Base-by-base conservation (phyloP, 2,329 filamentous ascomycete species). In the Ilyonectria robusta region DNA sequence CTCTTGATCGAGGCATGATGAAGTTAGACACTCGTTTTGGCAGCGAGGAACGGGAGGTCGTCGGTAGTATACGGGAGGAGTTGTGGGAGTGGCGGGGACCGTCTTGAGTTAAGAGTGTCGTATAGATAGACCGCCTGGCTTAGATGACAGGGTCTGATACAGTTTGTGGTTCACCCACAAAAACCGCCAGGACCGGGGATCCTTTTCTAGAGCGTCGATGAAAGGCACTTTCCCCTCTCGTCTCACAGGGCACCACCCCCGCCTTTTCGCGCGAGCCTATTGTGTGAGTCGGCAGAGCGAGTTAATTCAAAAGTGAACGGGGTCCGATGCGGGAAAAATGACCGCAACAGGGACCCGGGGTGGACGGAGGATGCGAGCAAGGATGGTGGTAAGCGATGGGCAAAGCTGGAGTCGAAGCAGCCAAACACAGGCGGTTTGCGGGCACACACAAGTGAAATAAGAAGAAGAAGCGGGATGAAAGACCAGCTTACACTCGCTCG, bases 141-240 rank as follows among this genome's bases (percentile, higher is more conserved):
- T 69, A 57, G 46, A 64, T 62, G 67, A 75, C 74, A 76, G 74
- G 71, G 74, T 76, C 74, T 76, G 74, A 75, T 68, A 73, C 72
- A 70, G 62, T 65, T 75, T 57, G 71, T 60, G 74, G 72, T 74
- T 75, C 74, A 76, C 68, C 66, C 58, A 56, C 44, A 62, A 67
- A 70, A 57, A 48, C 56, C 65, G 64, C 57, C 60, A 68, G 73
- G 71, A 71, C 62, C 70, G 60, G 64, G 71, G 70, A 66, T 67
- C 61, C 61, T 75, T 65, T 66, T 71, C 48, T 48, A 66, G 62
- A 61, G 58, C 61, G 68, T 68, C 59, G 60, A 66, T 71, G 62
- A 69, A 70, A 63, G 44, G 66, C 44, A 68, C 59, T 66, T 70
- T 53, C 60, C 64, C 65, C 66, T 35, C 71, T 68, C 62, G 72